phyloP scores from a whole-genome alignment of 768 basidiomycete species.

The Amanita polypyramis region DNA sequence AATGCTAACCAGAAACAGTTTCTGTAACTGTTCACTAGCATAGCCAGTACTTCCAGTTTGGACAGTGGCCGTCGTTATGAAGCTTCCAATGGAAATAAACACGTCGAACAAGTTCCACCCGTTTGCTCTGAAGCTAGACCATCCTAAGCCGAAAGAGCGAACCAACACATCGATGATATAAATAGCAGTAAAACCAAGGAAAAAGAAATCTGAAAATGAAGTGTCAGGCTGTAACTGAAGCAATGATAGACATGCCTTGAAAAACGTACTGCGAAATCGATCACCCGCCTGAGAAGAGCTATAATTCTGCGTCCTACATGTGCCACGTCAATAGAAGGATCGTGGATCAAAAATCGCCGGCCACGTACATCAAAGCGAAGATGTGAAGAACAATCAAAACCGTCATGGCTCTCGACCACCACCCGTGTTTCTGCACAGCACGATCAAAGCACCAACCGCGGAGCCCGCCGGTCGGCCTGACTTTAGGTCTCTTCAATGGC shows the following conservation, averaged over 20 bases:
- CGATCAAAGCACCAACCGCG: slow-evolving; percentile 88
- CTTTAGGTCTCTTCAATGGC: slow-evolving; percentile 73
- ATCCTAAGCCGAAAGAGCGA: slow-evolving; percentile 78
- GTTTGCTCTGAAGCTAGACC: slow-evolving; percentile 73
- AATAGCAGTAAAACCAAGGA: slow-evolving; percentile 58
- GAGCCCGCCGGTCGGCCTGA: slow-evolving; percentile 39
- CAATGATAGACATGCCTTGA: neutral
- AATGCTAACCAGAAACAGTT: slow-evolving; percentile 87
- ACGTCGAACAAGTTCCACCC: slow-evolving; percentile 95
- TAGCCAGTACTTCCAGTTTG: slow-evolving; percentile 42
- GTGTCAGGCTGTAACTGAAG: slow-evolving; percentile 49
- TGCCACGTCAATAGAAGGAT: slow-evolving; percentile 5
- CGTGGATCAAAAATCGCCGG: neutral
- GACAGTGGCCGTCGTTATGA: slow-evolving; percentile 72
- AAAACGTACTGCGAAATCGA: slow-evolving; percentile 45
- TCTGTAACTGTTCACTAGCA: slow-evolving; percentile 59
- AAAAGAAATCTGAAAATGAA: slow-evolving; percentile 55
- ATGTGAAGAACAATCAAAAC: slow-evolving; percentile 75
- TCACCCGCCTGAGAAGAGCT: slow-evolving; percentile 38
- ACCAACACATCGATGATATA: slow-evolving; percentile 72
- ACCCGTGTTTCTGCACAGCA: slow-evolving; percentile 86
- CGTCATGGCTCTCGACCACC: slow-evolving; percentile 82
- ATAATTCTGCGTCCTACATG: slow-evolving; percentile 70
- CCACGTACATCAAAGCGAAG: slow-evolving; percentile 64
- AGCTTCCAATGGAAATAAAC: slow-evolving; percentile 67